Base-by-base conservation (phyloP, 192 early-diverging fungal genomes). In the Phlyctochytrium bullatum region DNA sequence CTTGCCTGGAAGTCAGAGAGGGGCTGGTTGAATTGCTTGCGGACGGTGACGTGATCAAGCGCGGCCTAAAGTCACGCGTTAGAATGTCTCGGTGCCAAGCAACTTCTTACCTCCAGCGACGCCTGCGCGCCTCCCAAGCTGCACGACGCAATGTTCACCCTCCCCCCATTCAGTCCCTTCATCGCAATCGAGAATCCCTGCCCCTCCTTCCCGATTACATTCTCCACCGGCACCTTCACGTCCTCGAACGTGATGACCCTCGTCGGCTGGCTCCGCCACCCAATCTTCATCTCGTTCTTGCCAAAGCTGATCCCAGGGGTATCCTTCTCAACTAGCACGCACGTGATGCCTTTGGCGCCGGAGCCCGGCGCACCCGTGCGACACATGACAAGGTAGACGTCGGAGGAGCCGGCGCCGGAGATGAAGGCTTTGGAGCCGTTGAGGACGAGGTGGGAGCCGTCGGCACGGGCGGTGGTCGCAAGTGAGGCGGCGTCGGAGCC, bases 401-500 rank as follows among this genome's bases (percentile, higher is more conserved):
- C 83, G 6, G 83, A 80, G 27, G 83, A 28, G 2, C 79, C 79
- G 6, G 69, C 79, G 34, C 73, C 76, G n/a, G 73, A 75, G 52
- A 75, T 75, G 71, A 80, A 80, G 10, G 75, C 76, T 63, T 80
- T 80, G 52, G 69, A 68, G 1, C 79, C 79, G 61, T 80, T 80
- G 33, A 80, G 56, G 35, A 78, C 61, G 59, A 73, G 75, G 1
- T 80, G 30, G 34, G 72, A 62, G 36, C 79, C 79, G 10, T 78
- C 65, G 23, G 54, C 23, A 34, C 59, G 61, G 24, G 79, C 79
- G 17, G 79, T 84, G 16, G 89, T 90, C 28, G 82, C 67, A 10
- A 90, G 77, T 24, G 77, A 78, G 17, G 74, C 83, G 34, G 89
- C 89, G 72, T 90, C 89, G 3, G 86, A 85, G 12, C 85, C 79